Evolutionary conservation across 306 rosid genomes (phyloP).

Genomic region (Rubus idaeus): DNA sequence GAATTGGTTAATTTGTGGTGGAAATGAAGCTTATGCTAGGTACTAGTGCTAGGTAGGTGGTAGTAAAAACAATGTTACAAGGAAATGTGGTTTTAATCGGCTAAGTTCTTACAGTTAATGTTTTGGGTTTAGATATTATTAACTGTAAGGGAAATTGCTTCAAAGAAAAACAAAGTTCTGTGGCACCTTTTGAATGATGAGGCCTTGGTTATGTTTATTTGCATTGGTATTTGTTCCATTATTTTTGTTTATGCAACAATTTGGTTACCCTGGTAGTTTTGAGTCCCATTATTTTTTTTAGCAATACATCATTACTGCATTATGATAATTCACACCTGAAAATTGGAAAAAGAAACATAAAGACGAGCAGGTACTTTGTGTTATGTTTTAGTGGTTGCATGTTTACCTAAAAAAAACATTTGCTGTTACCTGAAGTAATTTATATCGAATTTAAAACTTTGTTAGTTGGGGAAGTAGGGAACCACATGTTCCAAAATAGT

Average conservation of each 20-base stretch:
- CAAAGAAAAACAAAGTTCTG: not conserved
- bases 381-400: not conserved
- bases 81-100: not conserved
- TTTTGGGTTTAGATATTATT: slow-evolving; percentile 10
- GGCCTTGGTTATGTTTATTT: not conserved
- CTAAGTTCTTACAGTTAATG: not conserved
- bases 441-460: not conserved
- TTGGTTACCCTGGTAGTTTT: too few relatives aligned
- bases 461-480: not conserved
- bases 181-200: not conserved
- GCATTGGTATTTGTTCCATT: not conserved
- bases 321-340: not conserved
- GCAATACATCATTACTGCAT: too few relatives aligned
- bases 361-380: not conserved
- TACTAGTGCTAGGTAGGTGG: slow-evolving; percentile 10
- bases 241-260: not conserved
- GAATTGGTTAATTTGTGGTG: slow-evolving; percentile 13
- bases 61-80: not conserved
- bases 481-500: not conserved
- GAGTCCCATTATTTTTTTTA: not conserved
- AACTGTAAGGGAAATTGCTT: not conserved
- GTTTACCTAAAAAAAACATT: not conserved
- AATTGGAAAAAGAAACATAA: not conserved
- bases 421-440: not conserved
- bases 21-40: not conserved